Conservation (phyloP, 257 asterid species). For the Solanum raphanifolium region DNA sequence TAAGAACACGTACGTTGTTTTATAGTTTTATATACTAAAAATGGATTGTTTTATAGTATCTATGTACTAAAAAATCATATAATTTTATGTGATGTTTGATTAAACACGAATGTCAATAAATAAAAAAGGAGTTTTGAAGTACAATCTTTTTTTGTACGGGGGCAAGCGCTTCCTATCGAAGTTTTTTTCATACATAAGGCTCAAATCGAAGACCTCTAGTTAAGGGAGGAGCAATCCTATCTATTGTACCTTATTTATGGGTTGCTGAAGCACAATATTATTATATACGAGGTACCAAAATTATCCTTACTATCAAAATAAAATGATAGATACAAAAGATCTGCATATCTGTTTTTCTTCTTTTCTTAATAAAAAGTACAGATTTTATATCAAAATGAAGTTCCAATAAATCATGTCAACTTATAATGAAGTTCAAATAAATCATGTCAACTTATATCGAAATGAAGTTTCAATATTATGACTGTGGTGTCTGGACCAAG, state of each 20-base stretch:
- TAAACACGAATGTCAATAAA: neutral
- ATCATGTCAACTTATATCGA: no score
- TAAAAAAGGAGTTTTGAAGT: neutral
- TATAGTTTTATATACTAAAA: neutral
- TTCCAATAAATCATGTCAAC: neutral
- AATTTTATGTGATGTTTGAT: neutral
- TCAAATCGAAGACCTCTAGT: no score
- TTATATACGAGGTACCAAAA: neutral
- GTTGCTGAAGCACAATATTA: neutral
- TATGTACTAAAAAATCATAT: neutral
- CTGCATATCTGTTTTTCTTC: neutral
- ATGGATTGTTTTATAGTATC: neutral
- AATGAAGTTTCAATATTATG: no score
- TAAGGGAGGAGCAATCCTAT: no score
- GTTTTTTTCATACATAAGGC: no score
- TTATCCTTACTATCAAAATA: neutral
- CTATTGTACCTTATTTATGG: no score
- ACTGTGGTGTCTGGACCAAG: accelerated
- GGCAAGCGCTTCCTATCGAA: no score
- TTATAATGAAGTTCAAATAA: no score
- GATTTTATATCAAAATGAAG: neutral
- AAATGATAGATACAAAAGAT: neutral
- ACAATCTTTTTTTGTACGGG: neutral
- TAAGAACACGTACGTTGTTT: neutral
- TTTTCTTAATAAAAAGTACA: neutral